Base-by-base conservation (phyloP, 495 filamentous ascomycete genomes). In the Platismatia glauca region DNA sequence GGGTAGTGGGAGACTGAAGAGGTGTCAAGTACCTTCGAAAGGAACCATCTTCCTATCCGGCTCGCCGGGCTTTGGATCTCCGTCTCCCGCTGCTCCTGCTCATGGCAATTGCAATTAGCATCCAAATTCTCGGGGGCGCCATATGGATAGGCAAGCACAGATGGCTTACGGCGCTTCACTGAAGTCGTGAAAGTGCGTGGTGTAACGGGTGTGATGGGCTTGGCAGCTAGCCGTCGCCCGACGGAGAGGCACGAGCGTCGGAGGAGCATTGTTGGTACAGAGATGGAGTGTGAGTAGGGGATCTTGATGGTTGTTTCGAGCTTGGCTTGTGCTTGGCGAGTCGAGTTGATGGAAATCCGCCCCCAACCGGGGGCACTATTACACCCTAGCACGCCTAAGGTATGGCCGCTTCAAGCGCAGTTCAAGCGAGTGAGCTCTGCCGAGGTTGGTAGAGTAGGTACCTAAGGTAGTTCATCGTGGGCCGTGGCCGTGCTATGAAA, bases 211-310 rank as follows among this genome's bases (percentile, higher is more conserved):
- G 24, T 22, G 22, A 52, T 64, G 12, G 64, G 48, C 61, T 71
- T 70, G 58, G 74, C 78, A 65, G 82, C 67, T 68, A 85, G 82
- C 70, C 89, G 89, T 75, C 87, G 82, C 63, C 84, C 86, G 67
- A 87, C 80, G 70, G 84, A 81, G 68, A 89, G 74, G 70, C 84
- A 88, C 67, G 89, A 84, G 75, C 90, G 89, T 77, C 89, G 86
- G 72, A 94, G 78, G 76, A 93, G 89, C 89, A 93, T 94, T 38
- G 27, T 55, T 35, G 41, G 20, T 62, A 18, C 18, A 5, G 35
- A 20, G 34, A 52, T 46, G 11, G 31, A 24, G 35, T 7, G 53
- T 12, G 1, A 4, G 8, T 5, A 24, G 9, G 22, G 12, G 22
- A 11, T 24, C 3, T 12, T 48, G 22, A n/a, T n/a, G n/a, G n/a